Percentiles rank a stretch among this genome's conserved stretches.
phyloP scores from a whole-genome alignment of 2,329 filamentous ascomycete genomes.

The Helotiales sp. region DNA sequence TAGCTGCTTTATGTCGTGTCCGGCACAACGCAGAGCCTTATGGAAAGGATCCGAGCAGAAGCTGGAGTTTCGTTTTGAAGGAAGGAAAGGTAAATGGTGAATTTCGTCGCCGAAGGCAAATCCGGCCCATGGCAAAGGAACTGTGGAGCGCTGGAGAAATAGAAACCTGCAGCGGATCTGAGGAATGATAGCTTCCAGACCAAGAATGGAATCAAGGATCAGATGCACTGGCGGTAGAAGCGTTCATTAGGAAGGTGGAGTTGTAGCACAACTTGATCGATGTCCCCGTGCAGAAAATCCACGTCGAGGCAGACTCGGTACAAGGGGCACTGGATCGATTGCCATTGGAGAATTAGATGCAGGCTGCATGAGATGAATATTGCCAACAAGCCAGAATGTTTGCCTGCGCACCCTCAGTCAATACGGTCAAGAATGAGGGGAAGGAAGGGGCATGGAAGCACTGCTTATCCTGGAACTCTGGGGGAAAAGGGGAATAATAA shows the following conservation, averaged over 20 bases:
- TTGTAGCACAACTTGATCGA: conserved; percentile 14
- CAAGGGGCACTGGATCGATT: conserved; percentile 21
- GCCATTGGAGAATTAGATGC: conserved; percentile 26
- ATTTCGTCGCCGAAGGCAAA: too few relatives aligned
- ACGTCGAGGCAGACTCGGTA: conserved; percentile 11
- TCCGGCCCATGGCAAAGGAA: background rate
- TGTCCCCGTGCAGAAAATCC: conserved; percentile 17
- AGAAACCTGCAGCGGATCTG: background rate
- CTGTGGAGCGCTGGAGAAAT: background rate
- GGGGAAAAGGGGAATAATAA: background rate
- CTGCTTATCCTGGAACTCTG: conserved; percentile 3
- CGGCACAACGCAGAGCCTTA: conserved; percentile 12
- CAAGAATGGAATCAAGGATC: conserved; percentile 17
- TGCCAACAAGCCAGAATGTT: conserved; percentile 11
- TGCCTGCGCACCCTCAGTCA: background rate
- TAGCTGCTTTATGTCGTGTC: conserved; percentile 14
- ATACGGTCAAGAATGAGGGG: background rate
- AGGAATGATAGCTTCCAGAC: conserved; percentile 15
- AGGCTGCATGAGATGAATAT: background rate
- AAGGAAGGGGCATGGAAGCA: background rate
- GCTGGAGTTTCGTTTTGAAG: background rate
- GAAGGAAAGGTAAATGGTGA: background rate
- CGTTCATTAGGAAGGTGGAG: conserved; percentile 3
- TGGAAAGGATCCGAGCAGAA: conserved; percentile 8
- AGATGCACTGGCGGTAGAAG: conserved; percentile 11